Conservation (phyloP, 148 eudicot genomes). For the Rhododendron vialii region DNA sequence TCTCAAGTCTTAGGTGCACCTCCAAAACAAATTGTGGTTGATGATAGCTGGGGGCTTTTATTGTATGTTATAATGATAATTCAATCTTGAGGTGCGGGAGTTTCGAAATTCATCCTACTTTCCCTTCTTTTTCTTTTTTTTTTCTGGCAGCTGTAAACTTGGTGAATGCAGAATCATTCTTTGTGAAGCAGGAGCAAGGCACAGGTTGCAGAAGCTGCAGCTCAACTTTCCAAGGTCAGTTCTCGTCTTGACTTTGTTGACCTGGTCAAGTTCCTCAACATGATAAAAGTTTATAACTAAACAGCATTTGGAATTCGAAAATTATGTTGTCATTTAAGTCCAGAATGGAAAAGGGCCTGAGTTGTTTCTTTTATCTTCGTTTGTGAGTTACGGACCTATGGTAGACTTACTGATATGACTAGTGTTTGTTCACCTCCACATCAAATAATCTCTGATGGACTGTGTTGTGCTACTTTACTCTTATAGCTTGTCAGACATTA, state of each 20-base stretch:
- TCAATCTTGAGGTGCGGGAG: background rate
- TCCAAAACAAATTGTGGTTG: background rate
- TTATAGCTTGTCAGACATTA: background rate
- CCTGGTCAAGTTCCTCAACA: background rate
- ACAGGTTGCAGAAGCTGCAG: slow-evolving; percentile 89
- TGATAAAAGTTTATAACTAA: background rate
- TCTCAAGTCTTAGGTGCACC: background rate
- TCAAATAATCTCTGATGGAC: background rate
- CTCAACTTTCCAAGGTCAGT: slow-evolving; percentile 91
- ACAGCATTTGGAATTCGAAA: background rate
- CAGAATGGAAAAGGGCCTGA: background rate
- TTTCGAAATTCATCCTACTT: background rate
- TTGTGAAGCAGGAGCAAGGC: slow-evolving; percentile 80
- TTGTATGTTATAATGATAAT: background rate
- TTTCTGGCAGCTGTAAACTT: slow-evolving; percentile 73
- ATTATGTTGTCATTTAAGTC: background rate
- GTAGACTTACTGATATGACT: background rate
- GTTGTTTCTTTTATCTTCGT: background rate
- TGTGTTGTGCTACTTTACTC: background rate
- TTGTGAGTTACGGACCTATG: background rate
- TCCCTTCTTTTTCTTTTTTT: background rate
- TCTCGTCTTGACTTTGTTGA: background rate
- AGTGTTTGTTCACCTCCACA: background rate
- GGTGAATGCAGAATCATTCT: slow-evolving; percentile 84
- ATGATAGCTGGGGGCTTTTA: background rate